Evolutionary conservation across 2,329 filamentous ascomycete species (phyloP).

Genomic region (Cladophialophora exuberans): DNA sequence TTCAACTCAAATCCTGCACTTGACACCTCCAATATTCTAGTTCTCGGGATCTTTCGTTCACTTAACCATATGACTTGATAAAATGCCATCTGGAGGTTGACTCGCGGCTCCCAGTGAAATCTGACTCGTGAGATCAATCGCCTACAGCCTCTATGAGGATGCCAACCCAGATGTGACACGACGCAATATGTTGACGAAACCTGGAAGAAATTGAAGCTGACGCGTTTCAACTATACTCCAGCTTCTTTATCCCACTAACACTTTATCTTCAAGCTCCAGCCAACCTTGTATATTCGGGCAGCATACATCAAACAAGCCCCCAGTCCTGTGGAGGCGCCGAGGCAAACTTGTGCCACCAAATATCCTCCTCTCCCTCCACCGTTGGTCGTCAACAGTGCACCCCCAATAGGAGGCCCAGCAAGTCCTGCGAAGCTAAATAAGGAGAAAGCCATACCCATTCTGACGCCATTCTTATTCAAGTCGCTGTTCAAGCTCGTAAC

Average conservation of each 20-base stretch:
- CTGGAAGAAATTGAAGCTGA: too few relatives aligned
- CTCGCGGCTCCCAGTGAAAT: too few relatives aligned
- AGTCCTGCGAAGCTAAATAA: conserved; percentile 55
- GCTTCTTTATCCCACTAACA: conserved; percentile 32
- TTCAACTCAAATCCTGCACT: too few relatives aligned
- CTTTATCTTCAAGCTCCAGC: conserved; percentile 39
- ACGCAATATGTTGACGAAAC: too few relatives aligned
- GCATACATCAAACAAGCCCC: conserved; percentile 51
- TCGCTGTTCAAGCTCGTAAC: conserved; percentile 59
- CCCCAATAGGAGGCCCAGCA: conserved; percentile 60
- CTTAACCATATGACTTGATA: too few relatives aligned
- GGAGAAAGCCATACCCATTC: conserved; percentile 62
- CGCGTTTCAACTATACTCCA: too few relatives aligned
- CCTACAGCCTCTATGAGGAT: too few relatives aligned
- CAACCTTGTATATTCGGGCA: conserved; percentile 44
- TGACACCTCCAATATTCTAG: too few relatives aligned
- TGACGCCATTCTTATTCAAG: conserved; percentile 56
- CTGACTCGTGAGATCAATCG: too few relatives aligned
- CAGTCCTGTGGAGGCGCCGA: conserved; percentile 58
- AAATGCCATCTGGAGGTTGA: too few relatives aligned
- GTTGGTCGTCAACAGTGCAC: conserved; percentile 53
- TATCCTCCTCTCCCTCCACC: conserved; percentile 39
- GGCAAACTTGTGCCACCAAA: conserved; percentile 42
- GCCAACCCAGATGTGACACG: too few relatives aligned
- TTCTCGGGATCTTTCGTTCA: too few relatives aligned